Evolutionary conservation across 768 basidiomycete species (phyloP).

Genomic region (Leccinum subgranulosum): DNA sequence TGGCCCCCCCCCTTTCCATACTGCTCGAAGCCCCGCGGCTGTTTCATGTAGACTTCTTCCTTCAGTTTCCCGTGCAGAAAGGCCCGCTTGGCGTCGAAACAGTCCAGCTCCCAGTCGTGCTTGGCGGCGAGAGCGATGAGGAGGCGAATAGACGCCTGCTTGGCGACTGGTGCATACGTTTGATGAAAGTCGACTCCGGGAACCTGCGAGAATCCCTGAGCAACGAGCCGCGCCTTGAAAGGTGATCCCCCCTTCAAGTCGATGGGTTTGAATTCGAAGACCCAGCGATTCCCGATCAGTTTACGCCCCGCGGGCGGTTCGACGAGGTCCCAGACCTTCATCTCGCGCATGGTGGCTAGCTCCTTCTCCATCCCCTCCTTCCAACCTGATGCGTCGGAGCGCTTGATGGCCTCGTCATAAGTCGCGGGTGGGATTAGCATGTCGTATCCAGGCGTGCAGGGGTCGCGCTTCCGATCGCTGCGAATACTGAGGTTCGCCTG

Average conservation of each 20-base stretch:
- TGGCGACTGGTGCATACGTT: conserved; percentile 18
- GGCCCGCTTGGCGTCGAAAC: conserved; percentile 1
- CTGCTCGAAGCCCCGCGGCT: conserved; percentile 32
- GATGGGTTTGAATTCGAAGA: too few relatives aligned
- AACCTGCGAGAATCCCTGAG: conserved; percentile 5
- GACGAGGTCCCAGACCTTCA: neutral
- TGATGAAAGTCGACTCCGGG: conserved; percentile 3
- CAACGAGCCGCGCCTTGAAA: neutral
- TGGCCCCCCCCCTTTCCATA: neutral
- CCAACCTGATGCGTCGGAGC: neutral
- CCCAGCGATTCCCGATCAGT: conserved; percentile 2
- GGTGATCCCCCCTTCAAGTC: neutral
- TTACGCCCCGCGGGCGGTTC: neutral
- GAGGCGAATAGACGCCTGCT: neutral
- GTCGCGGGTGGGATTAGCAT: neutral
- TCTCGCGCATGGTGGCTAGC: conserved; percentile 1
- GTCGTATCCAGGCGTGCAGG: neutral
- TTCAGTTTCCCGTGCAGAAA: conserved; percentile 5
- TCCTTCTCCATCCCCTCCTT: conserved; percentile 1
- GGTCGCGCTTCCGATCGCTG: neutral
- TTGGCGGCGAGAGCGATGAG: neutral
- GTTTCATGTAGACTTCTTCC: conserved; percentile 34
- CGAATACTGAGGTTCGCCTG: neutral
- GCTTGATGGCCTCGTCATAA: neutral
- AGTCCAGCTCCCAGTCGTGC: conserved; percentile 6